These are phyloP conservation scores for Fistulifera solaris DNA, from an alignment of 108 stramenopile genomes.

Conservation along the genomic window DNA sequence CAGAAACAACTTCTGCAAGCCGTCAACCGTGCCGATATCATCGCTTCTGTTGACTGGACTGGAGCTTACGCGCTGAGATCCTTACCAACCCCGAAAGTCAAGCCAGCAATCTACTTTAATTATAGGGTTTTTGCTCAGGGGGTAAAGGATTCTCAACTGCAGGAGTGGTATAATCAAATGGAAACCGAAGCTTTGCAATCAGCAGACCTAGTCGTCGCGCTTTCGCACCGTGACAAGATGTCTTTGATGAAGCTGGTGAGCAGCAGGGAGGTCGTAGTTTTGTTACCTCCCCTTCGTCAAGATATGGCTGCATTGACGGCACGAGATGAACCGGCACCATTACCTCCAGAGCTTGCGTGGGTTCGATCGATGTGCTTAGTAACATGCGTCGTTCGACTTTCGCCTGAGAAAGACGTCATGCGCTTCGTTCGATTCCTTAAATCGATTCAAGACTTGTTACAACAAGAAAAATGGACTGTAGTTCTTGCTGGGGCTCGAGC, in stretches of 20 bases:
- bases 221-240: constrained; percentile 25
- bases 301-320: constrained; percentile 24
- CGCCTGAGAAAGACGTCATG: constrained; percentile 32
- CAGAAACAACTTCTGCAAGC: neutral
- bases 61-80: constrained; percentile 19
- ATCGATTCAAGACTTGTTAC: constrained; percentile 13
- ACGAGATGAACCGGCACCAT: neutral
- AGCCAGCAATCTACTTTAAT: constrained; percentile 27
- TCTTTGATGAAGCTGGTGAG: constrained; percentile 5
- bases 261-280: constrained; percentile 4
- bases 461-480: constrained; percentile 13
- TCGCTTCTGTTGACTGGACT: constrained; percentile 29
- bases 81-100: neutral
- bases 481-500: constrained; percentile 39
- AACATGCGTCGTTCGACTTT: constrained; percentile 33
- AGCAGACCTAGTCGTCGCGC: constrained; percentile 28
- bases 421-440: constrained; percentile 30
- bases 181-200: constrained; percentile 29
- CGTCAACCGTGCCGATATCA: neutral
- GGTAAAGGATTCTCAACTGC: constrained; percentile 4
- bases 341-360: constrained; percentile 10
- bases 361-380: constrained; percentile 13
- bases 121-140: constrained; percentile 32
- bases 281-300: constrained; percentile 32
- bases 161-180: constrained; percentile 23